phyloP scores from a whole-genome alignment of 2,329 filamentous ascomycete species.

The Ambrosiella beaveri region DNA sequence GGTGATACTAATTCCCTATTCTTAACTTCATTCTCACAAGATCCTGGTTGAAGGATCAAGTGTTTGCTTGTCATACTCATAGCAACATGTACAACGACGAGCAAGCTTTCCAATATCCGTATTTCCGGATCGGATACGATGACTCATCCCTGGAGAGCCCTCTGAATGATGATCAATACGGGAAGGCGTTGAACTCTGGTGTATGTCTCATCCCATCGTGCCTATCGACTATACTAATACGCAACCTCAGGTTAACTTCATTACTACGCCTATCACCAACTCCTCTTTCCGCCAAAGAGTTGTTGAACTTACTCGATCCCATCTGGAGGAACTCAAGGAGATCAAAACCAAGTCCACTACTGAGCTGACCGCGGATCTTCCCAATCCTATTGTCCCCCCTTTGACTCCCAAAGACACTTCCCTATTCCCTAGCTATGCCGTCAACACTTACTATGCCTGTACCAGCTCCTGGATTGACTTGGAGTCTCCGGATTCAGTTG shows the following conservation, averaged over 20 bases:
- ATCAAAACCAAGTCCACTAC: slow-evolving; percentile 23
- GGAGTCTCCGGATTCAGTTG: slow-evolving; percentile 61
- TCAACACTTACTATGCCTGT: slow-evolving; percentile 59
- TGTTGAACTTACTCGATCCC: slow-evolving; percentile 39
- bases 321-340: slow-evolving; percentile 31
- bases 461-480: slow-evolving; percentile 90
- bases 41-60: background rate
- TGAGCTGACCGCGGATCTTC: slow-evolving; percentile 28
- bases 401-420: slow-evolving; percentile 66
- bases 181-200: slow-evolving; percentile 49
- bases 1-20: too few species aligned
- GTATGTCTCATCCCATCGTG: slow-evolving; percentile 30
- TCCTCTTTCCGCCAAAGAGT: slow-evolving; percentile 53
- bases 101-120: slow-evolving; percentile 3
- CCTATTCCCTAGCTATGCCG: slow-evolving; percentile 47
- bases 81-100: slow-evolving; percentile 2
- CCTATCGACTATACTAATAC: background rate
- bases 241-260: slow-evolving; percentile 51
- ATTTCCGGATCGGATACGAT: slow-evolving; percentile 42
- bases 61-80: background rate
- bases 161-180: slow-evolving; percentile 46
- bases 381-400: slow-evolving; percentile 44
- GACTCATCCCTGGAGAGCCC: slow-evolving; percentile 44
- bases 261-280: slow-evolving; percentile 65
- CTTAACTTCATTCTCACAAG: background rate